Evolutionary conservation across 495 filamentous ascomycete genomes (phyloP), one percentile per base, ranked within the genome.

Genomic region (Trichoderma parareesei): DNA sequence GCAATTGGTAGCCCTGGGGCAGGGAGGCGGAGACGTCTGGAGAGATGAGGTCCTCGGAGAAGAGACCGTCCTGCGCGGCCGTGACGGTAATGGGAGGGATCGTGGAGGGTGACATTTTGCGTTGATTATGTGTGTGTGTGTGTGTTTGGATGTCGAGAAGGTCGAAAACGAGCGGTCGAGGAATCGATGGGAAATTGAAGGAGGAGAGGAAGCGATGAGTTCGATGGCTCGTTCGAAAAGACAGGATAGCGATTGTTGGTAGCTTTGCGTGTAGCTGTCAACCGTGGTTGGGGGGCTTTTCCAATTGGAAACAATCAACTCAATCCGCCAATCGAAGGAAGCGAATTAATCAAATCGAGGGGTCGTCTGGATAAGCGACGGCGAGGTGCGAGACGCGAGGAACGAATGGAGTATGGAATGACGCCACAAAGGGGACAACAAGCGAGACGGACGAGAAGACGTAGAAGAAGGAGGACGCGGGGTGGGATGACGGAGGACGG

Each of bases 1-100:
- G 92, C 69, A 95, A 83, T 20, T 79, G 85, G 82, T 98, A 98
- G 70, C 87, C 85, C 67, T 85, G 78, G 38, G 94, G 93, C 0
- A 98, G 86, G 33, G 79, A 76, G 41, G 87, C 77, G 64, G 85
- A 76, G 62, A 96, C 89, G 43, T 80, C 76, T 27, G 90, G 85
- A 14, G 92, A 90, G 75, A 98, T 88, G 61, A 98, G 87, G 65
- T 85, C 75, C 65, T 86, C 69, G 33, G 85, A 80, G 83, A 97
- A 96, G 74, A 96, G 89, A 14, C 53, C 53, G 37, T 57, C 53
- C 33, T 57, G 53, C 9, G 11, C 20, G 53, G 53, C 14, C 27
- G 53, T 57, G 53, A 57, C 27, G 53, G 53, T 57, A 27, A 57
- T 57, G 53, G 53, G 53, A 38, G 53, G 53, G 27, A 57, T 57